Evolutionary conservation across 177 flowering plant genomes (phyloP).

Genomic region (Tripterygium wilfordii): DNA sequence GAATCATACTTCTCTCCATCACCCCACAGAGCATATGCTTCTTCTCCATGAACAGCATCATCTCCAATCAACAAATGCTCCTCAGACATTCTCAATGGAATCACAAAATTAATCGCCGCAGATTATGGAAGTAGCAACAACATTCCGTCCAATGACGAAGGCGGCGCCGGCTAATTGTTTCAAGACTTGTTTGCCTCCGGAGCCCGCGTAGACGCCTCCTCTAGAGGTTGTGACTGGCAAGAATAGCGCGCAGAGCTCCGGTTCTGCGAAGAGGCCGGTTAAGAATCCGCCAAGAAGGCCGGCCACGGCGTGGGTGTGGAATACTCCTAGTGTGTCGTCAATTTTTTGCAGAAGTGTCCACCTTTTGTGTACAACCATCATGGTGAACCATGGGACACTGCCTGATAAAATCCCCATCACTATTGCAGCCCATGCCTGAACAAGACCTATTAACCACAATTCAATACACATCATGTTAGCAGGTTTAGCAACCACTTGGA

Average conservation of each 20-base stretch:
- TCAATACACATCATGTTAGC: neutral
- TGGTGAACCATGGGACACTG: conserved; percentile 30
- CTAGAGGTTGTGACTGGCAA: conserved; percentile 28
- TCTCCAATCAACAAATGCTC: conserved; percentile 18
- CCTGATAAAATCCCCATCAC: conserved; percentile 27
- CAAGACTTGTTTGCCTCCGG: conserved; percentile 29
- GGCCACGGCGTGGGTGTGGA: conserved; percentile 33
- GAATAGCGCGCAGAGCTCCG: conserved; percentile 17
- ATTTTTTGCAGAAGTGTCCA: conserved; percentile 24
- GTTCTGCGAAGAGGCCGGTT: conserved; percentile 34
- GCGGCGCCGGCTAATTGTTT: conserved; percentile 34
- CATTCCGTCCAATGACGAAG: conserved; percentile 34
- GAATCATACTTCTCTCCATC: conserved; percentile 20
- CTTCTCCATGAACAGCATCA: conserved; percentile 22
- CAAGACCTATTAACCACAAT: conserved; percentile 16
- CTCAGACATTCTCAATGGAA: conserved; percentile 18
- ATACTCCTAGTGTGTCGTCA: conserved; percentile 30
- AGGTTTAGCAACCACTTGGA: too few relatives aligned
- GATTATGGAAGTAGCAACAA: conserved; percentile 30
- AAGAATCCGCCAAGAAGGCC: conserved; percentile 26
- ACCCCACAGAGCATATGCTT: conserved; percentile 21
- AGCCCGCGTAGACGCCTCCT: conserved; percentile 32
- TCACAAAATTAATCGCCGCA: conserved; percentile 6
- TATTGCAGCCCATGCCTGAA: conserved; percentile 30
- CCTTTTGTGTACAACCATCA: conserved; percentile 30